phyloP scores from a whole-genome alignment of 306 rosid species.

The Cicer chorassanicum region DNA sequence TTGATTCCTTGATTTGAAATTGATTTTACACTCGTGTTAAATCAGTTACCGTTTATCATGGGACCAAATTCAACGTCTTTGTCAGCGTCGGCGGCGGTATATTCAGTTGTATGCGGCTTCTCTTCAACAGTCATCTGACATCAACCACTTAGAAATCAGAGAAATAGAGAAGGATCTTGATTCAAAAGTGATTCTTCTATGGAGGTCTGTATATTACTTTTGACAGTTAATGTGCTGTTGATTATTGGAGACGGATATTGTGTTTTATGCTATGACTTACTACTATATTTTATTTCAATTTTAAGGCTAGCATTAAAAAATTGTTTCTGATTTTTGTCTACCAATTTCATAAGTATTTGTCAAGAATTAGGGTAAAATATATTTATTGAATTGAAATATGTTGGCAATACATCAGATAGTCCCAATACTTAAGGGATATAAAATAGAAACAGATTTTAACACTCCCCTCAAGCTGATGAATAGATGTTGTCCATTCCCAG shows the following conservation, averaged over 20 bases:
- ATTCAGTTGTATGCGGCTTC: slow-evolving; percentile 80
- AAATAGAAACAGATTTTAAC: too few relatives aligned
- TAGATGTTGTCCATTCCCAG: too few relatives aligned
- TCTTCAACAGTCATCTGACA: slow-evolving; percentile 65
- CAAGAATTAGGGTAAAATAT: too few relatives aligned
- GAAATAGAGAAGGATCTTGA: slow-evolving; percentile 94
- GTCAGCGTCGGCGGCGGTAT: slow-evolving; percentile 91
- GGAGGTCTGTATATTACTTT: slow-evolving; percentile 72
- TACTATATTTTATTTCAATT: slow-evolving; percentile 5
- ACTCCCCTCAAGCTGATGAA: too few relatives aligned
- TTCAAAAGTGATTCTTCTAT: slow-evolving; percentile 89
- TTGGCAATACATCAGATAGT: too few relatives aligned
- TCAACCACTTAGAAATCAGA: slow-evolving; percentile 63
- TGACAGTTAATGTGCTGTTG: slow-evolving; percentile 36
- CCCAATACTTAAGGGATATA: too few relatives aligned
- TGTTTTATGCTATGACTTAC: slow-evolving; percentile 24
- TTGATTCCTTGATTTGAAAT: slow-evolving; percentile 36
- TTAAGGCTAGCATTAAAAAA: neutral
- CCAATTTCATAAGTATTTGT: neutral
- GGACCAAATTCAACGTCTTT: slow-evolving; percentile 84
- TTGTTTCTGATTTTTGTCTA: neutral
- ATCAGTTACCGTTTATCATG: slow-evolving; percentile 92
- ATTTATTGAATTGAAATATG: too few relatives aligned
- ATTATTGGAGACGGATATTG: slow-evolving; percentile 5
- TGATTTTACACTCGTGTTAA: slow-evolving; percentile 46